A percentile compares a stretch with the other conserved stretches of the same genome.
These are phyloP conservation scores for Rhizoctonia solani DNA, from an alignment of 1,284 basidiomycete genomes.

Conservation along the genomic window DNA sequence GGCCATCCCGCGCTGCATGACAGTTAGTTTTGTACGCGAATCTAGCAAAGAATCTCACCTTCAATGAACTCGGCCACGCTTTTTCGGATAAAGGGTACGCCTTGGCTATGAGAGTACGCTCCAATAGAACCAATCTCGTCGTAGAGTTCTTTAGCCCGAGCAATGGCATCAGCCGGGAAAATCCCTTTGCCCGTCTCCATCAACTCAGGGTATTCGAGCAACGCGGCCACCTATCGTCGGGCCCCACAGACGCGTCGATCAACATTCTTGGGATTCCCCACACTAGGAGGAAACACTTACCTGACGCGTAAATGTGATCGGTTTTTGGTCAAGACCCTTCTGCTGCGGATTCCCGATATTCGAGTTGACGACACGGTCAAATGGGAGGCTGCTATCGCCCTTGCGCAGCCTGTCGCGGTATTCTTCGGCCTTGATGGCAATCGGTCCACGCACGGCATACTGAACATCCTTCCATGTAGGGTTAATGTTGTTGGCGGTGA, in stretches of 20 bases:
- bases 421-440: conserved; percentile 91
- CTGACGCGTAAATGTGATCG: conserved; percentile 93
- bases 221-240: conserved; percentile 73
- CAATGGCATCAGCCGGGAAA: conserved; percentile 87
- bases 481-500: conserved; percentile 73
- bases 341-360: conserved; percentile 99
- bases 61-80: conserved; percentile 90
- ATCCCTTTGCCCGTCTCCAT: conserved; percentile 64
- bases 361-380: conserved; percentile 87
- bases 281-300: conserved; percentile 49
- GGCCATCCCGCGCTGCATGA: conserved; percentile 80
- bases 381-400: conserved; percentile 61
- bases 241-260: conserved; percentile 4
- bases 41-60: conserved; percentile 53
- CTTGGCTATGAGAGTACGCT: conserved; percentile 96
- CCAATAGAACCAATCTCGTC: conserved; percentile 93
- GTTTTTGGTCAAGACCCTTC: conserved; percentile 88
- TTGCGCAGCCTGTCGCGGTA: conserved; percentile 71
- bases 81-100: conserved; percentile 85
- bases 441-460: conserved; percentile 96
- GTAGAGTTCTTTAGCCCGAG: conserved; percentile 77
- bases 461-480: conserved; percentile 85
- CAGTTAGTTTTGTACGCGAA: too few relatives aligned
- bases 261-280: neutral
- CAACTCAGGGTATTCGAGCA: conserved; percentile 91